These are phyloP conservation scores for Xylariaceae sp. DNA, from an alignment of 2,329 filamentous ascomycete species.

Conservation along the genomic window DNA sequence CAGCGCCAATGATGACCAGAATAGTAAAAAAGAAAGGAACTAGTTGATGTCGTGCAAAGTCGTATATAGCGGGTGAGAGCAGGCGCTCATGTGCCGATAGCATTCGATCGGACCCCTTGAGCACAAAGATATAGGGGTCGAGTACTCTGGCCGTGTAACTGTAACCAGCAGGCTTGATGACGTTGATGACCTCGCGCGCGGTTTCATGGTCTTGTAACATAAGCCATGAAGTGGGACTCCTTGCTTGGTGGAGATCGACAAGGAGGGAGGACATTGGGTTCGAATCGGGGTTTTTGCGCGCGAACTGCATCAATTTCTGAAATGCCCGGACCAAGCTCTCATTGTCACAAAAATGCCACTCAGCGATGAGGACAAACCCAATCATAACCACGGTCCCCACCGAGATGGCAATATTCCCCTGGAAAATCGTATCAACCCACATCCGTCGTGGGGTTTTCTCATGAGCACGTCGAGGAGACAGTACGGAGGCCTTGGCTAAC, in stretches of 20 bases:
- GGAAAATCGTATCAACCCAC: slow-evolving; percentile 58
- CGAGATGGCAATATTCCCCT: slow-evolving; percentile 61
- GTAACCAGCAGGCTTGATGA: slow-evolving; percentile 65
- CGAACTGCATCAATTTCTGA: slow-evolving; percentile 32
- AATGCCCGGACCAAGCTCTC: slow-evolving; percentile 40
- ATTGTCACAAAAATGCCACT: slow-evolving; percentile 71
- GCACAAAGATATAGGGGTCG: slow-evolving; percentile 67
- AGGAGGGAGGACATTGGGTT: slow-evolving; percentile 39
- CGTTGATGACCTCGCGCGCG: slow-evolving; percentile 68
- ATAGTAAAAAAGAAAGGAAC: slow-evolving; percentile 58
- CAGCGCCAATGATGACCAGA: slow-evolving; percentile 56
- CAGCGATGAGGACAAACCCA: slow-evolving; percentile 65
- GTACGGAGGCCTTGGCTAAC: slow-evolving; percentile 51
- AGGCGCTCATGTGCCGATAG: slow-evolving; percentile 45
- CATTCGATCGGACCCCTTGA: slow-evolving; percentile 62
- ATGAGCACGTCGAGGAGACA: slow-evolving; percentile 28
- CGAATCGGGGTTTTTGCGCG: slow-evolving; percentile 28
- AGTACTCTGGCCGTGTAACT: slow-evolving; percentile 71
- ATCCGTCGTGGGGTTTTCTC: slow-evolving; percentile 36
- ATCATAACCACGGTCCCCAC: slow-evolving; percentile 69
- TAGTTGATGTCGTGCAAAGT: slow-evolving; percentile 59
- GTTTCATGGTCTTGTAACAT: slow-evolving; percentile 74
- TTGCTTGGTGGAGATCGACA: slow-evolving; percentile 64
- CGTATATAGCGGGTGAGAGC: slow-evolving; percentile 56
- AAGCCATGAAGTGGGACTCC: slow-evolving; percentile 72